phyloP scores from a whole-genome alignment of 2,329 filamentous ascomycete species.

The Thermothelomyces thermophilus region DNA sequence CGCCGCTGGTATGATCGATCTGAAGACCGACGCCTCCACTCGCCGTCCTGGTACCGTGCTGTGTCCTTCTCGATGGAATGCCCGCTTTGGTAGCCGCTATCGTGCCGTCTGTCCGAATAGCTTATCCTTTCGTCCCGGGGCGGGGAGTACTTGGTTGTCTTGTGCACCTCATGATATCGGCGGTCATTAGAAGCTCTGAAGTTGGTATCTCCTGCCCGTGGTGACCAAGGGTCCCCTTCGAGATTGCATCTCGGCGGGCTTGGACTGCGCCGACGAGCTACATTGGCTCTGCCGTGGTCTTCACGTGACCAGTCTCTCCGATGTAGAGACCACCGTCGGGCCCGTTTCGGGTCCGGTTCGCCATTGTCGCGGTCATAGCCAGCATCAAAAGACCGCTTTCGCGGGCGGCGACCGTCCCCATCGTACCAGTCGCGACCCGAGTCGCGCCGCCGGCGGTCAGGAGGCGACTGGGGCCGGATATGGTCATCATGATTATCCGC shows the following conservation, averaged over 20 bases:
- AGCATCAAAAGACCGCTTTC: conserved; percentile 14
- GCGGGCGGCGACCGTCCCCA: neutral
- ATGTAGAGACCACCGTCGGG: conserved; percentile 3
- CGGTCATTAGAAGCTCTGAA: conserved; percentile 1
- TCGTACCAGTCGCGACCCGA: neutral
- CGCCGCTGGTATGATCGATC: conserved; percentile 10
- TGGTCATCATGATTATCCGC: neutral
- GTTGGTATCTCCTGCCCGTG: conserved; percentile 21
- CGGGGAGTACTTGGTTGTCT: conserved; percentile 6
- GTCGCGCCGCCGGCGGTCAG: neutral
- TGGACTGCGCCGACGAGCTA: conserved; percentile 11
- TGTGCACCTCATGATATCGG: conserved; percentile 3
- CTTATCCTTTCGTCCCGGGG: conserved; percentile 16
- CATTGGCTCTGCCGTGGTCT: neutral
- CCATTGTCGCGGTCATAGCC: conserved; percentile 1
- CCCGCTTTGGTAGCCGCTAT: conserved; percentile 28
- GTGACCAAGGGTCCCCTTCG: conserved; percentile 21
- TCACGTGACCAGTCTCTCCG: conserved; percentile 5
- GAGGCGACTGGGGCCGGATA: neutral
- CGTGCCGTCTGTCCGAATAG: conserved; percentile 20
- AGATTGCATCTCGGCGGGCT: conserved; percentile 9
- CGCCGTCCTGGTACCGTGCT: conserved; percentile 10
- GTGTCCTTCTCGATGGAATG: conserved; percentile 20
- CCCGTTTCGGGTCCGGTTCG: conserved; percentile 16
- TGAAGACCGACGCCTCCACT: conserved; percentile 6